Conservation (phyloP, 306 rosid genomes). For the Leucaena leucocephala region DNA sequence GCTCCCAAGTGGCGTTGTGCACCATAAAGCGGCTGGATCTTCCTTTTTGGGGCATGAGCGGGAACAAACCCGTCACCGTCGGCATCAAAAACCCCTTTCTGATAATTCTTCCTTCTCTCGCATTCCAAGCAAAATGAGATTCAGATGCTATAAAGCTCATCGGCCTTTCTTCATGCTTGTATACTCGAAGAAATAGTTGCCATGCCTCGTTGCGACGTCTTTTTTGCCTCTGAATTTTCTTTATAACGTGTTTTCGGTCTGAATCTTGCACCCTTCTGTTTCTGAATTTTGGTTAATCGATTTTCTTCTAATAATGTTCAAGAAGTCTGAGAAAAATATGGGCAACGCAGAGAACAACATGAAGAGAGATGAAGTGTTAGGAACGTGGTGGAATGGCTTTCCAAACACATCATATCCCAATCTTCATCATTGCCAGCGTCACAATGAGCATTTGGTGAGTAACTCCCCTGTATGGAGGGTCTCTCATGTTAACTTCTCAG, state of each 20-base stretch:
- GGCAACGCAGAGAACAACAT: conserved; percentile 27
- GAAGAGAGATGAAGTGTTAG: conserved; percentile 28
- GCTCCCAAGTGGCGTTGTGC: neutral
- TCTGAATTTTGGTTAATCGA: neutral
- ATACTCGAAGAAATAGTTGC: neutral
- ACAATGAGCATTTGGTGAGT: conserved; percentile 31
- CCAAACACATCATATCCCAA: conserved; percentile 24
- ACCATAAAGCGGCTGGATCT: conserved; percentile 39
- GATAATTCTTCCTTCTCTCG: conserved; percentile 1
- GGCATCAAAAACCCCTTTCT: conserved; percentile 20
- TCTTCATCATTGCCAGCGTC: conserved; percentile 27
- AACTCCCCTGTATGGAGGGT: conserved; percentile 40
- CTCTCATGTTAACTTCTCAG: conserved; percentile 6
- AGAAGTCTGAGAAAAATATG: conserved; percentile 30
- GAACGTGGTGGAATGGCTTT: conserved; percentile 30
- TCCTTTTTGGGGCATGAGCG: conserved; percentile 48
- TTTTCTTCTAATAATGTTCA: conserved; percentile 22
- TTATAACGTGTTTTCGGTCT: conserved; percentile 16
- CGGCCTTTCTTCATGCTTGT: neutral
- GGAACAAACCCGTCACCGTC: conserved; percentile 12
- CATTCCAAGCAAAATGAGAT: conserved; percentile 37
- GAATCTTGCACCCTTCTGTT: conserved; percentile 29
- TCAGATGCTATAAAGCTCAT: conserved; percentile 9
- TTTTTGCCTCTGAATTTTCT: neutral
- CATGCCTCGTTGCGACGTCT: neutral